These are phyloP conservation scores for Amaranthus hypochondriacus DNA, from an alignment of 148 eudicot species.

Conservation along the genomic window DNA sequence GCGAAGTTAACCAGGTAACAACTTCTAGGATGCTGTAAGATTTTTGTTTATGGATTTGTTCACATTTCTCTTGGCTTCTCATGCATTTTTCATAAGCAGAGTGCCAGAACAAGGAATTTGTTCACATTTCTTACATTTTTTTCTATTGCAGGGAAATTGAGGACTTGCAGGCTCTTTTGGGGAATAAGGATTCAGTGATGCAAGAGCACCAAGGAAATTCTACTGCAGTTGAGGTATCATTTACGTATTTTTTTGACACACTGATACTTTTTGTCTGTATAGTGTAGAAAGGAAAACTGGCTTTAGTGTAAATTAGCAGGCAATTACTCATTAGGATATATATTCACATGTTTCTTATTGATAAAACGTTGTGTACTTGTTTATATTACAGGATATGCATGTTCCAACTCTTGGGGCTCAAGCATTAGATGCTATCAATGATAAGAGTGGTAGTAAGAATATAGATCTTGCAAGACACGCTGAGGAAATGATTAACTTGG, in stretches of 20 bases:
- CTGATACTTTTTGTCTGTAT: background rate
- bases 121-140: background rate
- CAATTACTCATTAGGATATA: background rate
- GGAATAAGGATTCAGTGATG: constrained; percentile 22
- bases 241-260: background rate
- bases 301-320: background rate
- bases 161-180: constrained; percentile 42
- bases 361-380: constrained; percentile 3
- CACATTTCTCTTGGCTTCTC: background rate
- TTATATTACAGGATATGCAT: constrained; percentile 29
- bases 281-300: background rate
- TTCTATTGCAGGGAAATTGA: constrained; percentile 58
- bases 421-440: constrained; percentile 13
- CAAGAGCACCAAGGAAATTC: constrained; percentile 26
- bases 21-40: background rate
- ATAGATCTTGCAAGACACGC: constrained; percentile 25
- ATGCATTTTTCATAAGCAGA: no score
- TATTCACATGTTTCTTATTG: background rate
- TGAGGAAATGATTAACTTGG: constrained; percentile 63
- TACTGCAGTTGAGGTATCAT: constrained; percentile 51
- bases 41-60: background rate
- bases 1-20: constrained; percentile 51
- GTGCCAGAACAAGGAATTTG: background rate
- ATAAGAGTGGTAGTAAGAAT: constrained; percentile 20
- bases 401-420: constrained; percentile 32